Evolutionary conservation across 306 rosid species (phyloP).

Genomic region (Lithocarpus polystachyus): DNA sequence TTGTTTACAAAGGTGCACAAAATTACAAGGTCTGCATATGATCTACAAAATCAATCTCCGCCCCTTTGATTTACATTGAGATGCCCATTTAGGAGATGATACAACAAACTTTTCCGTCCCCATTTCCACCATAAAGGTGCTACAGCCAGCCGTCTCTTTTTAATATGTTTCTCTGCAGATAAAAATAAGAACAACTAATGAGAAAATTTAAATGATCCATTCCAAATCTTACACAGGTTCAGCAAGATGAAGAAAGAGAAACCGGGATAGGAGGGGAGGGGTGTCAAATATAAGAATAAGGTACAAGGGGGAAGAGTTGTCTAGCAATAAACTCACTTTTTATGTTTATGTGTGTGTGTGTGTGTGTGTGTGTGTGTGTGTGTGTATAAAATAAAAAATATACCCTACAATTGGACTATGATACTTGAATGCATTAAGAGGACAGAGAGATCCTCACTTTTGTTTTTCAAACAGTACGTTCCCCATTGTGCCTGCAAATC

Average conservation of each 20-base stretch:
- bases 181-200: background rate
- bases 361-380: too few species aligned
- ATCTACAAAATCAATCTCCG: conserved; percentile 25
- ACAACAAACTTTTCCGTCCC: conserved; percentile 45
- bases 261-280: background rate
- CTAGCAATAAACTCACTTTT: background rate
- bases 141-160: conserved; percentile 37
- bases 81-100: conserved; percentile 34
- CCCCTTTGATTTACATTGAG: conserved; percentile 37
- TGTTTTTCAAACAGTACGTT: conserved; percentile 30
- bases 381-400: too few species aligned
- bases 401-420: background rate
- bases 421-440: background rate
- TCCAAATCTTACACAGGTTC: background rate
- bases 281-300: background rate
- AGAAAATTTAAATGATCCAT: conserved; percentile 16
- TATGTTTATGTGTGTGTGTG: too few species aligned
- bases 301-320: background rate
- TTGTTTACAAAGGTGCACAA: conserved; percentile 38
- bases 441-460: conserved; percentile 54
- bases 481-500: conserved; percentile 59
- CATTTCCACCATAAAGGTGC: conserved; percentile 53
- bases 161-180: conserved; percentile 46
- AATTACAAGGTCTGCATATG: conserved; percentile 23
- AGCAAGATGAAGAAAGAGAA: too few species aligned